Conservation (phyloP, 1,284 basidiomycete genomes). For the Pseudozyma thailandica region DNA sequence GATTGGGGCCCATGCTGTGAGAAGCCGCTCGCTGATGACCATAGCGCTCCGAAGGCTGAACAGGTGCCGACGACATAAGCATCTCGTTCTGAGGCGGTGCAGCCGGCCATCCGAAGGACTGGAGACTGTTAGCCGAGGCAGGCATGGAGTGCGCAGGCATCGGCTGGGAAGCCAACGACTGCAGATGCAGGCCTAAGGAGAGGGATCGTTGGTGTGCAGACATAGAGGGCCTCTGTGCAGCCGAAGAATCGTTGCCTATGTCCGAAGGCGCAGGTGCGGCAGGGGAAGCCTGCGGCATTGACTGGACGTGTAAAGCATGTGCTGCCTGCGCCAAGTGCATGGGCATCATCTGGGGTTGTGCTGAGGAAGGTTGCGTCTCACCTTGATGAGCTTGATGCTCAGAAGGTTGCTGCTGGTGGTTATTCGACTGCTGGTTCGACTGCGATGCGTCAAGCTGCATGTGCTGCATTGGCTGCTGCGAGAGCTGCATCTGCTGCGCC, state of each 20-base stretch:
- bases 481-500: conserved; percentile 23
- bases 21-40: conserved; percentile 37
- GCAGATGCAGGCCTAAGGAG: conserved; percentile 41
- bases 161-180: conserved; percentile 28
- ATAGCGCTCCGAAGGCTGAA: conserved; percentile 18
- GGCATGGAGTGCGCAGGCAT: conserved; percentile 38
- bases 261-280: not conserved
- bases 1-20: conserved; percentile 31
- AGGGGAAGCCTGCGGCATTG: conserved; percentile 16
- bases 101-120: conserved; percentile 38
- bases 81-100: conserved; percentile 31
- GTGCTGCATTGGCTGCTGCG: conserved; percentile 13
- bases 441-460: conserved; percentile 35
- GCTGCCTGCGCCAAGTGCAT: conserved; percentile 33
- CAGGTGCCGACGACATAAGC: conserved; percentile 34
- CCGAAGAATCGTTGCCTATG: conserved; percentile 14
- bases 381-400: conserved; percentile 6
- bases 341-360: conserved; percentile 27
- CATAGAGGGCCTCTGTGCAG: conserved; percentile 22
- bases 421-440: conserved; percentile 4
- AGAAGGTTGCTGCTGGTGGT: conserved; percentile 12
- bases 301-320: conserved; percentile 10
- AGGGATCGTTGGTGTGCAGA: conserved; percentile 45
- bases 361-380: conserved; percentile 1
- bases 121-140: conserved; percentile 30